Evolutionary conservation across 225 moss, liverwort and hornwort genomes (phyloP).

Genomic region (Neckera pumila): DNA sequence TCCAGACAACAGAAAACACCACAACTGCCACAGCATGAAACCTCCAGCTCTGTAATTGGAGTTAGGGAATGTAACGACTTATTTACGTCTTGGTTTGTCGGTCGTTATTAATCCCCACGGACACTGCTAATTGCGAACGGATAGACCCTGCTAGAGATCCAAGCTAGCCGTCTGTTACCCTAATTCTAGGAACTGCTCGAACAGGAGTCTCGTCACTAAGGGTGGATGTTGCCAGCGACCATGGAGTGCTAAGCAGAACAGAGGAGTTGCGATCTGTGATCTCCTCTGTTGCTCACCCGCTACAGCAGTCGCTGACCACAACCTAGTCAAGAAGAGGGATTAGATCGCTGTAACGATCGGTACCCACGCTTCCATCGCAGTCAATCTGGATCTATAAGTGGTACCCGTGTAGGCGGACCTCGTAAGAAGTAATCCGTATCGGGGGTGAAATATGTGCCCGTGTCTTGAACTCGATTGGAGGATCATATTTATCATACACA

Average conservation of each 20-base stretch:
- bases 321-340: background rate
- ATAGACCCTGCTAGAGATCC: rapidly evolving
- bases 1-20: background rate
- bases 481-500: too few species aligned
- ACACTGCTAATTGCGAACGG: too few species aligned
- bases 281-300: rapidly evolving
- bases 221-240: too few species aligned
- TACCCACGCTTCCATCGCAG: background rate
- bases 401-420: too few species aligned
- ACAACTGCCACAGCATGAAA: background rate
- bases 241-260: rapidly evolving
- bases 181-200: background rate
- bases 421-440: background rate
- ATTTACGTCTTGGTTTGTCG: rapidly evolving
- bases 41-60: too few species aligned
- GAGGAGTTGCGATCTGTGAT: background rate
- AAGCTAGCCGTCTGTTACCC: background rate
- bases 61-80: rapidly evolving
- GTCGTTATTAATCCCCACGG: rapidly evolving
- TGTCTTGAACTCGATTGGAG: background rate
- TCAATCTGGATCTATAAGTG: background rate
- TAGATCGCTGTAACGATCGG: rapidly evolving
- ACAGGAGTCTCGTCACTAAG: rapidly evolving
- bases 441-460: background rate
- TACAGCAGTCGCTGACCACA: rapidly evolving